Evolutionary conservation across 805 yeast genomes (phyloP).

Genomic region (Nakazawaea ishiwadae): DNA sequence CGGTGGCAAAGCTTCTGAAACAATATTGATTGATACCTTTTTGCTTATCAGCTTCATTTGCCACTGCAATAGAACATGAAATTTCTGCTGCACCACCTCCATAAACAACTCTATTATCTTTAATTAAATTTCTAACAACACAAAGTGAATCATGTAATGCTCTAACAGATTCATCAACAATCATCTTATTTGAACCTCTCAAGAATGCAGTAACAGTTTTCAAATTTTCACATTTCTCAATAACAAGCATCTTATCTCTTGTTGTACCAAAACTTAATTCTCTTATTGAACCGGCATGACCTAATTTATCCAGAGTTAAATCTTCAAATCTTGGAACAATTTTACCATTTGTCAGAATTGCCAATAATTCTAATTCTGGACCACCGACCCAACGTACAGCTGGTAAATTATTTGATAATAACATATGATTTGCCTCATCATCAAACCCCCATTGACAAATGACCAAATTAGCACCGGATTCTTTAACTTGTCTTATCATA

Average conservation of each 20-base stretch:
- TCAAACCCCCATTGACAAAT: slow-evolving; percentile 99
- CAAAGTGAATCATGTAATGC: slow-evolving; percentile 96
- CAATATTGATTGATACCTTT: slow-evolving; percentile 97
- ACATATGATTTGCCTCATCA: slow-evolving; percentile 94
- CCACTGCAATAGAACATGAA: slow-evolving; percentile 85
- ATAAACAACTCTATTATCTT: slow-evolving; percentile 91
- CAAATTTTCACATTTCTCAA: slow-evolving; percentile 83
- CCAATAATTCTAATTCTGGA: slow-evolving; percentile 89
- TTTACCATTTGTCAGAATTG: slow-evolving; percentile 96
- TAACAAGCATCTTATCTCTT: slow-evolving; percentile 89
- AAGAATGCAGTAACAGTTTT: slow-evolving; percentile 90
- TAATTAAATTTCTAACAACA: slow-evolving; percentile 92
- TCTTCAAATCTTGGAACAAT: slow-evolving; percentile 98
- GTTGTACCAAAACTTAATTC: slow-evolving; percentile 96
- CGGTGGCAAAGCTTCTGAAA: slow-evolving; percentile 89
- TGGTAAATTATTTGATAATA: slow-evolving; percentile 82
- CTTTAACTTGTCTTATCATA: slow-evolving; percentile 85
- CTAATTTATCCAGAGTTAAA: slow-evolving; percentile 73
- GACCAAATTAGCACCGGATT: slow-evolving; percentile 90
- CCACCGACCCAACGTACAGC: slow-evolving; percentile 99
- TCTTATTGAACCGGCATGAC: slow-evolving; percentile 77
- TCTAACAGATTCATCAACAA: slow-evolving; percentile 93
- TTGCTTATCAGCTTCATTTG: slow-evolving; percentile 88
- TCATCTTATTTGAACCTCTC: slow-evolving; percentile 97
- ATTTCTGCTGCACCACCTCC: slow-evolving; percentile 99